A percentile compares a stretch with the other conserved stretches of the same genome.
These are phyloP conservation scores for Penicillium fuscoglaucum DNA, from an alignment of 2,329 filamentous ascomycete genomes.

Conservation along the genomic window DNA sequence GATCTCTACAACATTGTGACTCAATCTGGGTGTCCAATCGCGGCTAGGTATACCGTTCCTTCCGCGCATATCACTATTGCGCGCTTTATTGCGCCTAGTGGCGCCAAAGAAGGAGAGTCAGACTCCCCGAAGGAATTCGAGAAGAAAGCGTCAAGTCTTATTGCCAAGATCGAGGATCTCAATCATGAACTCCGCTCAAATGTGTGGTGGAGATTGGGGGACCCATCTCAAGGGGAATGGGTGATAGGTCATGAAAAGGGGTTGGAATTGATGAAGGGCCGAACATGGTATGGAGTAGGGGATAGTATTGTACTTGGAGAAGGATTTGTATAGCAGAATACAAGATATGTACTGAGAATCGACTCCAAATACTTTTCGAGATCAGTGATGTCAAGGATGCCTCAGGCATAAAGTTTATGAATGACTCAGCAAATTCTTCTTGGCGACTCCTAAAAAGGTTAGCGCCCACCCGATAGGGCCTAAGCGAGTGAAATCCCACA, in stretches of 20 bases:
- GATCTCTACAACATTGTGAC: slow-evolving; percentile 68
- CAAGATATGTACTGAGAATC: neutral
- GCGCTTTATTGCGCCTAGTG: slow-evolving; percentile 69
- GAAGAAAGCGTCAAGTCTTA: slow-evolving; percentile 62
- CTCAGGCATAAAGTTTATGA: slow-evolving; percentile 1
- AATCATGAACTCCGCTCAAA: slow-evolving; percentile 72
- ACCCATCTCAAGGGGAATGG: slow-evolving; percentile 67
- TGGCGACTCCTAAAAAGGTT: slow-evolving; percentile 31
- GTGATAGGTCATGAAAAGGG: slow-evolving; percentile 82
- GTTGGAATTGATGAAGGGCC: slow-evolving; percentile 71
- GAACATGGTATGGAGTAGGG: slow-evolving; percentile 85
- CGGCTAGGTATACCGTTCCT: slow-evolving; percentile 81
- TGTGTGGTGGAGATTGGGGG: slow-evolving; percentile 61
- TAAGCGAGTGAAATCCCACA: slow-evolving; percentile 51
- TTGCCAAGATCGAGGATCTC: slow-evolving; percentile 70
- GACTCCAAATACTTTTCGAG: neutral
- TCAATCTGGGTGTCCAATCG: slow-evolving; percentile 66
- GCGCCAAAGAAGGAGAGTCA: slow-evolving; percentile 45
- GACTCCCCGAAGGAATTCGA: slow-evolving; percentile 35
- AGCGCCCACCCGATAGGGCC: slow-evolving; percentile 39
- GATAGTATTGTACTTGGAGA: slow-evolving; percentile 61
- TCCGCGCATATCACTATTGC: slow-evolving; percentile 87
- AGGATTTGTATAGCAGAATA: slow-evolving; percentile 44
- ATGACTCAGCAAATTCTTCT: slow-evolving; percentile 23
- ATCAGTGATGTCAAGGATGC: neutral